Evolutionary conservation across 345 rosid genomes (phyloP).

Genomic region (Euphorbia lathyris): DNA sequence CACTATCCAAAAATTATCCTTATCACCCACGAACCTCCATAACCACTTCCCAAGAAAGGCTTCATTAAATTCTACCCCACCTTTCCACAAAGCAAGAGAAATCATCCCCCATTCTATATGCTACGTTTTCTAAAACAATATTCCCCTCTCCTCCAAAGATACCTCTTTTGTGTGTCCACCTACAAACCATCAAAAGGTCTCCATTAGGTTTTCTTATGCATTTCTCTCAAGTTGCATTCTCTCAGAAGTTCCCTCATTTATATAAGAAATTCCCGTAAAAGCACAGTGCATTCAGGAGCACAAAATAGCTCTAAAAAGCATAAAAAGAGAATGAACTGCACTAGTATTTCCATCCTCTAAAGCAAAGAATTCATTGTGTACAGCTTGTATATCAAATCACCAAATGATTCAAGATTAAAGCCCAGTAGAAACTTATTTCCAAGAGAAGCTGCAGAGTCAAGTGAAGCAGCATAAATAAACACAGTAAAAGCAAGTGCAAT

Average conservation of each 20-base stretch:
- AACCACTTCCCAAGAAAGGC: slow-evolving; percentile 5
- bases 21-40: background rate
- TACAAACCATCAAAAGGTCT: slow-evolving; percentile 9
- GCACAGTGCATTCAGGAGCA: background rate
- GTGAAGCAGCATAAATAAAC: background rate
- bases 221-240: slow-evolving; percentile 1
- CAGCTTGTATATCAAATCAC: background rate
- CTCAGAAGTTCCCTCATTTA: background rate
- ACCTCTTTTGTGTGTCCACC: slow-evolving; percentile 2
- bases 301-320: background rate
- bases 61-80: slow-evolving; percentile 1
- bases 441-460: background rate
- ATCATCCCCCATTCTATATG: slow-evolving; percentile 3
- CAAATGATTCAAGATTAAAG: background rate
- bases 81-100: slow-evolving; percentile 1
- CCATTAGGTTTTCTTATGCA: slow-evolving; percentile 2
- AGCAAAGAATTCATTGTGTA: background rate
- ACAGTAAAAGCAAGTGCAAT: background rate
- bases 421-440: background rate
- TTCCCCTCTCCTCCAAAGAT: background rate
- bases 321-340: background rate
- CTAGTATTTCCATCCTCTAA: background rate
- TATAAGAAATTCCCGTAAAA: background rate
- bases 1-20: background rate
- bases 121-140: background rate